A percentile compares a stretch with the other conserved stretches of the same genome.
phyloP scores from a whole-genome alignment of 139 green algal genomes.

The Axilococcus clingmanii region DNA sequence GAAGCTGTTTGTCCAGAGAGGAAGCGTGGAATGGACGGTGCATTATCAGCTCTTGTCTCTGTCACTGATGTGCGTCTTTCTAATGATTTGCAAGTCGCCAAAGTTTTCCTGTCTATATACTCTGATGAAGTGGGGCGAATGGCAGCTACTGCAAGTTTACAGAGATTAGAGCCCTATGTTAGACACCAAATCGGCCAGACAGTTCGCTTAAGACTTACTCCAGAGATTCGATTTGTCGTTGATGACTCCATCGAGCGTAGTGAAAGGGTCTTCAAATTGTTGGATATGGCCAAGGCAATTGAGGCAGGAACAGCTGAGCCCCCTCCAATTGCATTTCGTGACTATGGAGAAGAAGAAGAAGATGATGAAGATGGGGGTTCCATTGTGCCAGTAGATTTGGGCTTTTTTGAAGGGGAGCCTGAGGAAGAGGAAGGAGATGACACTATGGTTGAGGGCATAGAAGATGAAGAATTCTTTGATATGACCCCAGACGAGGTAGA shows the following conservation, averaged over 20 bases:
- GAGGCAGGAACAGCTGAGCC: conserved; percentile 19
- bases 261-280: conserved; percentile 41
- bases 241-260: conserved; percentile 69
- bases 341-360: conserved; percentile 4
- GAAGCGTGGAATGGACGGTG: conserved; percentile 35
- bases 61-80: conserved; percentile 79
- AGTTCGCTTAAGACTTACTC: conserved; percentile 62
- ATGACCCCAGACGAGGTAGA: conserved; percentile 3
- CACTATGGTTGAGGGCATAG: background rate
- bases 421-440: background rate
- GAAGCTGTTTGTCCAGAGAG: conserved; percentile 69
- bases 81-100: conserved; percentile 77
- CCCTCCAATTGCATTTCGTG: conserved; percentile 24
- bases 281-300: conserved; percentile 24
- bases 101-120: conserved; percentile 67
- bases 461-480: background rate
- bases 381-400: conserved; percentile 18
- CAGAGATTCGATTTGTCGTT: conserved; percentile 80
- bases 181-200: conserved; percentile 52
- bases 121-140: conserved; percentile 50
- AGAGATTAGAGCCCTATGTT: conserved; percentile 71
- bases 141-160: conserved; percentile 63
- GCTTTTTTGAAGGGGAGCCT: conserved; percentile 10
- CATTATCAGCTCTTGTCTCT: conserved; percentile 62
- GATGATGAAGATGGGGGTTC: conserved; percentile 14